phyloP scores from a whole-genome alignment of 1,139 yeast species.

The Sugiyamaella japonica region DNA sequence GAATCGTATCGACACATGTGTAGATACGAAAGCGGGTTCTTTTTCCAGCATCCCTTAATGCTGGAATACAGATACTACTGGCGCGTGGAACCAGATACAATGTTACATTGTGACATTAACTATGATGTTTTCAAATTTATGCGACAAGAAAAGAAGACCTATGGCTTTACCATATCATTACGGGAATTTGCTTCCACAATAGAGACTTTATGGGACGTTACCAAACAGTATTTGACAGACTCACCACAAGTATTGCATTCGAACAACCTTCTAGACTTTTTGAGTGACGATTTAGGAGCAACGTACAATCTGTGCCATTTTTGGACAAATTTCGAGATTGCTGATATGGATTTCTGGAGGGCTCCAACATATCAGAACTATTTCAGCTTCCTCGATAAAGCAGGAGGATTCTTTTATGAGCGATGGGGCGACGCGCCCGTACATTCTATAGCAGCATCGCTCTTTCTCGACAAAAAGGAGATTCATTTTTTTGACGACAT shows the following conservation, averaged over 20 bases:
- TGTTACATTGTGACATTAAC: slow-evolving; percentile 74
- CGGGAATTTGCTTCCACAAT: slow-evolving; percentile 79
- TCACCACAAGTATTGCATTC: slow-evolving; percentile 65
- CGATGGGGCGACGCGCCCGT: slow-evolving; percentile 96
- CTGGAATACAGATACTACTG: slow-evolving; percentile 81
- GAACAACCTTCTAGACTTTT: slow-evolving; percentile 69
- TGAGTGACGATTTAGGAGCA: slow-evolving; percentile 58
- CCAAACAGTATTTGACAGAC: slow-evolving; percentile 62
- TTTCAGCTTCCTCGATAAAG: slow-evolving; percentile 68
- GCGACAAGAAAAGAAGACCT: slow-evolving; percentile 70
- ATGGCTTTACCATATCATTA: slow-evolving; percentile 77
- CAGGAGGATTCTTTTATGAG: slow-evolving; percentile 89
- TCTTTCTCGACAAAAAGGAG: slow-evolving; percentile 64
- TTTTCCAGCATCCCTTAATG: slow-evolving; percentile 73
- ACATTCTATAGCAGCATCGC: slow-evolving; percentile 82
- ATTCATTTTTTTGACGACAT: slow-evolving; percentile 80
- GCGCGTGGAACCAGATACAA: slow-evolving; percentile 91
- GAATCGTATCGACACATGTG: slow-evolving; percentile 84
- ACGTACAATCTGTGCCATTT: slow-evolving; percentile 78
- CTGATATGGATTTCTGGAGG: slow-evolving; percentile 72
- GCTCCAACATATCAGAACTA: slow-evolving; percentile 64
- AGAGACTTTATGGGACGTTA: slow-evolving; percentile 78
- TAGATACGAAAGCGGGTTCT: slow-evolving; percentile 87
- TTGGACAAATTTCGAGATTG: slow-evolving; percentile 89
- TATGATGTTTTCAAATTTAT: slow-evolving; percentile 81